Evolutionary conservation across 2,329 filamentous ascomycete genomes (phyloP).

Genomic region (Fusarium miscanthi): DNA sequence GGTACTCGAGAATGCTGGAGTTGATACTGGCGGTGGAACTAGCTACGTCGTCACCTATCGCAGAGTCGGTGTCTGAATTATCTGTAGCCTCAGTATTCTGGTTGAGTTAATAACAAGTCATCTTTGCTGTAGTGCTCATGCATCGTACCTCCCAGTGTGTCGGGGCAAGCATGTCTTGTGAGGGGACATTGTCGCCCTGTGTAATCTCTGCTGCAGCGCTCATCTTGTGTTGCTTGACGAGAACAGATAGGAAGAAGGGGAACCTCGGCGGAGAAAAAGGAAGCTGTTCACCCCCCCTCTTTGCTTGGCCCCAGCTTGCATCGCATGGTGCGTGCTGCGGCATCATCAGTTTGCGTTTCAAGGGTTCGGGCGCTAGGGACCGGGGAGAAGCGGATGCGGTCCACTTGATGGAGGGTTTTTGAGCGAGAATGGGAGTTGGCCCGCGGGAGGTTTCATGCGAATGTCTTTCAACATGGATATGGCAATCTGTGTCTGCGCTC

Average conservation of each 20-base stretch:
- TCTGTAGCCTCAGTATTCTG: slow-evolving; percentile 11
- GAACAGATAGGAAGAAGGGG: fast-evolving
- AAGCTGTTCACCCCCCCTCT: neutral
- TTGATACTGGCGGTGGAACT: slow-evolving; percentile 34
- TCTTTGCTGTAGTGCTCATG: fast-evolving
- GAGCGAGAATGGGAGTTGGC: neutral
- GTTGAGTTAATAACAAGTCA: neutral
- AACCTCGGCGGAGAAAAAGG: neutral
- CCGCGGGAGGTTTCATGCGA: neutral
- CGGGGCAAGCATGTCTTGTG: slow-evolving; percentile 21
- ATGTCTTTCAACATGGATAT: neutral
- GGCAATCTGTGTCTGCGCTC: neutral
- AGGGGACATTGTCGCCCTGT: neutral
- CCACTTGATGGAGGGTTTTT: neutral
- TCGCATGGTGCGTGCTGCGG: neutral
- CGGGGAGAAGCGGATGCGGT: slow-evolving; percentile 5
- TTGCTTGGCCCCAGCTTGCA: slow-evolving; percentile 11
- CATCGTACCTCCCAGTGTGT: slow-evolving; percentile 33
- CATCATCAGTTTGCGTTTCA: neutral
- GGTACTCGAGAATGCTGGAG: slow-evolving; percentile 36
- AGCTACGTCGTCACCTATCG: slow-evolving; percentile 17
- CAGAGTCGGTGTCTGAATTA: slow-evolving; percentile 18
- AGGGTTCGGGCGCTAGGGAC: slow-evolving; percentile 1
- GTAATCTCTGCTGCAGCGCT: neutral
- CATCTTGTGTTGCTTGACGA: neutral